Base-by-base conservation (phyloP, 148 eudicot species). In the Hydrangea macrophylla region DNA sequence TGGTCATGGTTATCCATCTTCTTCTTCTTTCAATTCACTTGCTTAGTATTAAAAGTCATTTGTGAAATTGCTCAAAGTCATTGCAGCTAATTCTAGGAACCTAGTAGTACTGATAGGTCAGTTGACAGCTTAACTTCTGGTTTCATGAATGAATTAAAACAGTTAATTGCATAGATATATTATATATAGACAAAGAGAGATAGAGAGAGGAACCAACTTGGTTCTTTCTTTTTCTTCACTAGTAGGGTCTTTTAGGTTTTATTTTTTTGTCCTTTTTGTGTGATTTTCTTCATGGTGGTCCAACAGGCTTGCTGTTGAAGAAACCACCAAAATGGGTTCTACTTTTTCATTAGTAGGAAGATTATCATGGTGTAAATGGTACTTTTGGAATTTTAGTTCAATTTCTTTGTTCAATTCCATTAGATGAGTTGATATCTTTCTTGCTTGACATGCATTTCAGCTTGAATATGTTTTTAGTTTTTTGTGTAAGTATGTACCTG, bases 1-100 rank as follows among this genome's bases (percentile, higher is more conserved):
- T 54, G 70, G 32, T 7, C 35, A 54, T 66, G 70, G 17, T 10
- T 45, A 24, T 62, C 25, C 28, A 42, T 33, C 69, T 12, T 65
- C 44, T 31, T 50, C 30, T 22, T 65, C 39, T 18, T 23, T 24
- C 8, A 27, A 56, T 17, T 54, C 60, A 37, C 28, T 33, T 55
- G 45, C 23, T 35, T 51, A 33, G 8, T 3, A 35, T 35, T 35
- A 8, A 35, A 35, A n/a, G 6, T 7, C 7, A 27, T 15, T 27
- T 20, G 15, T 7, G 7, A 12, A 24, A 26, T 23, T 17, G 27
- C 9, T 10, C 11, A 2, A 59, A 7, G 36, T 33, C 25, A 25
- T 33, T 37, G 24, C 39, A 53, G 33, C 45, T 53, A n/a, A n/a
- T n/a, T 69, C 3, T 42, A 28, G 58, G 30, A 50, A 23, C 55